Conservation (phyloP, 2,329 filamentous ascomycete genomes). For the Iodosphaeria phyllophila region DNA sequence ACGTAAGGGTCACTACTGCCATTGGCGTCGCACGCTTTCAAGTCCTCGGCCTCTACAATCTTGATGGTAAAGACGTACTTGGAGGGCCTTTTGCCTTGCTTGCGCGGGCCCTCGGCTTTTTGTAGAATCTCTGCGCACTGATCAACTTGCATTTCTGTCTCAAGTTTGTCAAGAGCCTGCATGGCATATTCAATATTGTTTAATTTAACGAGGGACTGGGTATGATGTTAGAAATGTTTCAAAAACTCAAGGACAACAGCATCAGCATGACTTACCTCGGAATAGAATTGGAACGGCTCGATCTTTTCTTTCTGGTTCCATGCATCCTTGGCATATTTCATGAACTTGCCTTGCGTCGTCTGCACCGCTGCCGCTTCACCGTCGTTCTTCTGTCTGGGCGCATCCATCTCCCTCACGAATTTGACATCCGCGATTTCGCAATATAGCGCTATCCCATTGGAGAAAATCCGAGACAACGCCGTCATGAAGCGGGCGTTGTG, state of each 20-base stretch:
- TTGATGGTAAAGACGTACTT: constrained; percentile 99
- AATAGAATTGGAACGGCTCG: constrained; percentile 92
- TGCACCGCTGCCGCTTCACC: constrained; percentile 45
- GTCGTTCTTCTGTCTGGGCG: constrained; percentile 72
- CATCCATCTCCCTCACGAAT: constrained; percentile 86
- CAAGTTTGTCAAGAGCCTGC: constrained; percentile 76
- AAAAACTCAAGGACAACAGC: neutral
- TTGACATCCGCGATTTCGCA: constrained; percentile 77
- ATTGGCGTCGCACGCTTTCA: constrained; percentile 94
- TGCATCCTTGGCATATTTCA: constrained; percentile 84
- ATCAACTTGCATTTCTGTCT: constrained; percentile 80
- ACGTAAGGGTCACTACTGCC: constrained; percentile 94
- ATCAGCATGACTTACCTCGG: constrained; percentile 44
- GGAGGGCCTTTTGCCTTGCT: constrained; percentile 44
- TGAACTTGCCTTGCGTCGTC: constrained; percentile 78
- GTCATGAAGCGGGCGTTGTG: constrained; percentile 98
- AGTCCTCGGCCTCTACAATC: constrained; percentile 90
- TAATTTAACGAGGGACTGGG: constrained; percentile 83
- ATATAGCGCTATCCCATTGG: constrained; percentile 67
- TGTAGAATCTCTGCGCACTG: constrained; percentile 69
- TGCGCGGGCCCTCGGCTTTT: constrained; percentile 51
- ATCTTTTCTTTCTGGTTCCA: constrained; percentile 85
- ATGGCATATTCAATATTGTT: constrained; percentile 96
- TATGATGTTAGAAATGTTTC: constrained; percentile 4
- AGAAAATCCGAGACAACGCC: constrained; percentile 67